These are phyloP conservation scores for Lineolata rhizophorae DNA, from an alignment of 495 filamentous ascomycete genomes.

Conservation along the genomic window DNA sequence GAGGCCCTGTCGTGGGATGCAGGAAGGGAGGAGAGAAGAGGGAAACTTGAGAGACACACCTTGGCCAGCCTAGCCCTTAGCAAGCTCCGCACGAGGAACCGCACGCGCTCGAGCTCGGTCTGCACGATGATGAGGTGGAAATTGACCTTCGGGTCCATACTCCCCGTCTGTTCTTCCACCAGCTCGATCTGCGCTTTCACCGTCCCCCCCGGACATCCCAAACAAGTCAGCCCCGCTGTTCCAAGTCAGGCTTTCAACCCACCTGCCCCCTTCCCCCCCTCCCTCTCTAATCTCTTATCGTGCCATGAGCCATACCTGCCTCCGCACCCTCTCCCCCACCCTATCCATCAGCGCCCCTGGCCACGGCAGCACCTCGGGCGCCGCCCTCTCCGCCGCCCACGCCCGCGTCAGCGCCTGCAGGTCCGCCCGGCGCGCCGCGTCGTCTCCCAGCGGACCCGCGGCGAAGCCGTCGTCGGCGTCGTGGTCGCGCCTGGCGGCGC, in stretches of 20 bases:
- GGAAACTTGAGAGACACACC: slow-evolving; percentile 15
- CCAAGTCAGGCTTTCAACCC: slow-evolving; percentile 37
- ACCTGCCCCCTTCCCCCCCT: not conserved
- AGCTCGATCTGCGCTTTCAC: slow-evolving; percentile 20
- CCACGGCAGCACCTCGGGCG: slow-evolving; percentile 62
- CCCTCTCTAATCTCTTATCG: too few species aligned
- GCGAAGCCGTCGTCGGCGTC: too few species aligned
- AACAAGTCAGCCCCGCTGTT: slow-evolving; percentile 27
- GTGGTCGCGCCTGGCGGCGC: too few species aligned
- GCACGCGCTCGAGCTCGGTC: slow-evolving; percentile 84
- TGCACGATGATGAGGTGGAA: slow-evolving; percentile 87
- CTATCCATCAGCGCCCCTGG: slow-evolving; percentile 48
- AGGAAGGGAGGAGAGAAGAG: slow-evolving; percentile 3
- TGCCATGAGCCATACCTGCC: slow-evolving; percentile 28
- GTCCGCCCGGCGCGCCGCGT: slow-evolving; percentile 33
- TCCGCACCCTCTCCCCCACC: slow-evolving; percentile 48
- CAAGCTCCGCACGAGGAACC: slow-evolving; percentile 71
- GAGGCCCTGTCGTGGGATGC: slow-evolving; percentile 12
- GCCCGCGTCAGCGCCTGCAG: slow-evolving; percentile 74
- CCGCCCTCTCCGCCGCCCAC: slow-evolving; percentile 79
- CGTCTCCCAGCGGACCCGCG: too few species aligned
- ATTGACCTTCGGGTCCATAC: slow-evolving; percentile 69
- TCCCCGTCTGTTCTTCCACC: slow-evolving; percentile 28
- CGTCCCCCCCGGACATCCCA: not conserved
- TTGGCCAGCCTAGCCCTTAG: slow-evolving; percentile 74